Evolutionary conservation across 139 green algal species (phyloP).

Genomic region (Pleodorina starrii): DNA sequence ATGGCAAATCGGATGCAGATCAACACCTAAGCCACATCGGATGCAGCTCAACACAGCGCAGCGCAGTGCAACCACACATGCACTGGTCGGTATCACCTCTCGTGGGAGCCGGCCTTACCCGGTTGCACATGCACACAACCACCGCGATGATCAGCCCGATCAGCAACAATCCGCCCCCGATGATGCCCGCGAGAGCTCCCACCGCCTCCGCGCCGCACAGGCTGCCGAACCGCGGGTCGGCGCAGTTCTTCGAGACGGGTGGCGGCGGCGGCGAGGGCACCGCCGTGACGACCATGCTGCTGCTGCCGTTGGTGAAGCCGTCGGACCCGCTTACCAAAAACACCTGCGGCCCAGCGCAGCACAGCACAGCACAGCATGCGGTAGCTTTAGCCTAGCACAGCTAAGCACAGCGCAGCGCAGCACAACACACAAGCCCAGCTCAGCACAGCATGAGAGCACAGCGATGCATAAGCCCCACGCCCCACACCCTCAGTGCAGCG

Average conservation of each 20-base stretch:
- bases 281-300: not conserved
- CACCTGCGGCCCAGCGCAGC: not conserved
- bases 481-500: not conserved
- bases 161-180: constrained; percentile 20
- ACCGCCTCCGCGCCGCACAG: constrained; percentile 55
- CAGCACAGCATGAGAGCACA: too few relatives aligned
- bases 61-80: too few relatives aligned
- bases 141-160: constrained; percentile 29
- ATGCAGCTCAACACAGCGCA: too few relatives aligned
- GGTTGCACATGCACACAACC: not conserved
- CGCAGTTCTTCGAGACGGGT: not conserved
- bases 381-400: too few relatives aligned
- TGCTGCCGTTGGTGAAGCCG: not conserved
- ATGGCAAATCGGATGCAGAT: too few relatives aligned
- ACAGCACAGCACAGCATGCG: too few relatives aligned
- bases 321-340: constrained; percentile 4
- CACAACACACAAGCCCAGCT: too few relatives aligned
- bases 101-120: too few relatives aligned
- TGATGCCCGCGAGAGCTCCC: constrained; percentile 52
- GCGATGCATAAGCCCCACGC: not conserved
- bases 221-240: constrained; percentile 4
- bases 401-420: too few relatives aligned
- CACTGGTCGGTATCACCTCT: too few relatives aligned
- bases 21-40: too few relatives aligned
- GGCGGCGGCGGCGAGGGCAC: constrained; percentile 27